Evolutionary conservation across 2,329 filamentous ascomycete species (phyloP).

Genomic region (Coleophoma crateriformis): DNA sequence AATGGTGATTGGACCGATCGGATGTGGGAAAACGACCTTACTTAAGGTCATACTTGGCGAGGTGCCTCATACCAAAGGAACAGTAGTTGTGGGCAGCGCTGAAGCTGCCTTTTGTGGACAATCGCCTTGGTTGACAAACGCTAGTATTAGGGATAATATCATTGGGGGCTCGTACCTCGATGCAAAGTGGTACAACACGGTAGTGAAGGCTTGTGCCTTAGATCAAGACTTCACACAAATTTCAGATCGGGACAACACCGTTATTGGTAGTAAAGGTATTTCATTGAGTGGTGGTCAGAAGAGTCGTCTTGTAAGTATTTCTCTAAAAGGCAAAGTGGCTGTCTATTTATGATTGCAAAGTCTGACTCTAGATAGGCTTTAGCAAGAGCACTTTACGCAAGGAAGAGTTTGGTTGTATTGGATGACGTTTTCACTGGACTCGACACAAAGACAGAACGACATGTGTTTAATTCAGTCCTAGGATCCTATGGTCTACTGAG

Average conservation of each 20-base stretch:
- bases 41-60: slow-evolving; percentile 15
- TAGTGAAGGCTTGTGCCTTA: slow-evolving; percentile 11
- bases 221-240: slow-evolving; percentile 11
- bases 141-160: slow-evolving; percentile 31
- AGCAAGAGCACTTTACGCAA: slow-evolving; percentile 14
- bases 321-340: neutral
- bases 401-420: slow-evolving; percentile 6
- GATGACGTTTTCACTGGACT: slow-evolving; percentile 16
- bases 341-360: neutral
- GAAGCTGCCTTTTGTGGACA: slow-evolving; percentile 35
- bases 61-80: slow-evolving; percentile 2
- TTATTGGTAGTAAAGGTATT: slow-evolving; percentile 22
- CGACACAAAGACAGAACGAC: slow-evolving; percentile 9
- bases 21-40: slow-evolving; percentile 17
- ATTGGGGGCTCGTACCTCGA: slow-evolving; percentile 22
- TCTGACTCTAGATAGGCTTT: slow-evolving; percentile 1
- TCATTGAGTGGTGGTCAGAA: slow-evolving; percentile 19
- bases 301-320: neutral
- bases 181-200: slow-evolving; percentile 12
- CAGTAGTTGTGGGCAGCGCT: neutral
- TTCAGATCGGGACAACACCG: slow-evolving; percentile 15
- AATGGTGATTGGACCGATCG: slow-evolving; percentile 19
- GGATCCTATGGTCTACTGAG: slow-evolving; percentile 4
- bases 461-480: slow-evolving; percentile 7
- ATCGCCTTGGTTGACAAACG: slow-evolving; percentile 35